Conservation (phyloP, 2,329 filamentous ascomycete genomes). For the Paracamarosporium sp. region DNA sequence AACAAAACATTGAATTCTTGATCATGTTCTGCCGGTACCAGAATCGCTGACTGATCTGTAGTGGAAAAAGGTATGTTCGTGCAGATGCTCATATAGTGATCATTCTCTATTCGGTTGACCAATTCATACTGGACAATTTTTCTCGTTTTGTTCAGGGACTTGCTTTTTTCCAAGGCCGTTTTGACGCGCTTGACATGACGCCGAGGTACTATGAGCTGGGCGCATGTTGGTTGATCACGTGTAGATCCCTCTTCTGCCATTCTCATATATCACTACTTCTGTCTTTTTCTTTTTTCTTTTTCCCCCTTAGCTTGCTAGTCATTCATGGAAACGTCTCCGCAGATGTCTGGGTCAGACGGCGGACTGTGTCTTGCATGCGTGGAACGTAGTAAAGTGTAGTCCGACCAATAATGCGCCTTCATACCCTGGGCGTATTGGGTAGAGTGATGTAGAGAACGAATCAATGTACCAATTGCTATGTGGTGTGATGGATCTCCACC, state of each 20-base stretch:
- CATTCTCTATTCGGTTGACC: neutral
- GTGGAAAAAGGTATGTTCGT: conserved; percentile 20
- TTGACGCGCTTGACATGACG: conserved; percentile 49
- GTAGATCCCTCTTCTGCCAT: neutral
- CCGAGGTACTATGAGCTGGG: conserved; percentile 36
- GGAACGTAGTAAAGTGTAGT: too few relatives aligned
- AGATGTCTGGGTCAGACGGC: too few relatives aligned
- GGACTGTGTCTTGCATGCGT: too few relatives aligned
- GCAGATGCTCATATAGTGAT: conserved; percentile 26
- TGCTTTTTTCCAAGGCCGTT: conserved; percentile 38
- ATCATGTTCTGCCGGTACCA: neutral
- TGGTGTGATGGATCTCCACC: neutral
- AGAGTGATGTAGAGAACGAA: too few relatives aligned
- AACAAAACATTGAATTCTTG: neutral
- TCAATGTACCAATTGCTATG: neutral
- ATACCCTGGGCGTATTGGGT: too few relatives aligned
- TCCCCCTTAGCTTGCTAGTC: too few relatives aligned
- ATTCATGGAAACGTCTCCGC: too few relatives aligned
- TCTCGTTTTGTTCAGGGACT: conserved; percentile 31
- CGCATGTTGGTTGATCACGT: neutral
- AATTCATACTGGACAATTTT: conserved; percentile 31
- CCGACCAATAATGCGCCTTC: neutral
- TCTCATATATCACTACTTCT: too few relatives aligned
- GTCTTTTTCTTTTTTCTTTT: too few relatives aligned
- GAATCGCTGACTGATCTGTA: neutral